A percentile compares a stretch with the other conserved stretches of the same genome.
These are phyloP conservation scores for Plicaturopsis crispa DNA, from an alignment of 768 basidiomycete genomes.

Conservation along the genomic window DNA sequence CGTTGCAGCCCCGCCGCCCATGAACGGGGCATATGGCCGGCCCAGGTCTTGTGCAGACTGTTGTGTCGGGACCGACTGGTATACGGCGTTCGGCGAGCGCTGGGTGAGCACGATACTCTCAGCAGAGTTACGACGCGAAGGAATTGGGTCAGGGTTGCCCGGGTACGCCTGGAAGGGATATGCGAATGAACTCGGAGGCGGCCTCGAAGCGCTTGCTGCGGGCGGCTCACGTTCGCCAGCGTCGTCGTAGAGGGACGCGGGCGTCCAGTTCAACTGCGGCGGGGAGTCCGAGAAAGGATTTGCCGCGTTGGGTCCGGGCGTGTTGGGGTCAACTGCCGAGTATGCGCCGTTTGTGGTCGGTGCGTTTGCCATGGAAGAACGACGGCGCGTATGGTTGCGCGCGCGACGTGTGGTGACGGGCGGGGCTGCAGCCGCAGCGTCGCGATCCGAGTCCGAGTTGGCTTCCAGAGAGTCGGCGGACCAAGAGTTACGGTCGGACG, in stretches of 20 bases:
- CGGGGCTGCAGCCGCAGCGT: constrained; percentile 13
- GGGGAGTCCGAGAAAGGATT: too few species aligned
- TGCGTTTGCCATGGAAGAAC: too few species aligned
- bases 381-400: too few species aligned
- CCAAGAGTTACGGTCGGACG: constrained; percentile 14
- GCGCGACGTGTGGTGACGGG: constrained; percentile 9
- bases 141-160: constrained; percentile 55
- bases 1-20: constrained; percentile 23
- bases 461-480: constrained; percentile 18
- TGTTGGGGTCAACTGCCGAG: too few species aligned
- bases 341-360: too few species aligned
- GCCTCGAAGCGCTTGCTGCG: constrained; percentile 10
- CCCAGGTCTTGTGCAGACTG: constrained; percentile 19
- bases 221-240: too few species aligned
- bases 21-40: constrained; percentile 44
- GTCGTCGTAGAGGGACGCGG: constrained; percentile 12
- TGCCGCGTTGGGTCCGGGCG: too few species aligned
- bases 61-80: constrained; percentile 16
- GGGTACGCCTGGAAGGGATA: constrained; percentile 56
- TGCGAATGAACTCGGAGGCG: constrained; percentile 34
- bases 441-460: constrained; percentile 22
- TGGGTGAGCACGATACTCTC: constrained; percentile 28
- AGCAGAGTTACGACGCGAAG: constrained; percentile 32
- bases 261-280: constrained; percentile 14
- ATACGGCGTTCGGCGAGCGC: constrained; percentile 10